Evolutionary conservation across 2,329 filamentous ascomycete genomes (phyloP), one percentile per base, ranked within the genome.

Genomic region (Venturia oleaginea): DNA sequence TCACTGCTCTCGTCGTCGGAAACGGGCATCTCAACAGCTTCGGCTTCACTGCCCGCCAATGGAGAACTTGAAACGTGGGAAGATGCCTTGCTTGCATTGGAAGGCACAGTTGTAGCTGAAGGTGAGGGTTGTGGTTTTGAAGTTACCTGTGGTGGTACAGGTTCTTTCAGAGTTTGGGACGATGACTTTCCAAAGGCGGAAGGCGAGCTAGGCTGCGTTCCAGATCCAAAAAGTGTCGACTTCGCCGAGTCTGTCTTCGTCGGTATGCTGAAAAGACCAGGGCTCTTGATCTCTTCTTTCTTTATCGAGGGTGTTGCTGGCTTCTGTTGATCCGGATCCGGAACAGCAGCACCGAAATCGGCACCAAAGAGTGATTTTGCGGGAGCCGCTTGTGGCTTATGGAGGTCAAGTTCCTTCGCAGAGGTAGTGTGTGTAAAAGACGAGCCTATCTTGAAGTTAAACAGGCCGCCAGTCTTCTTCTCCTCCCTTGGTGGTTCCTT

Each of bases 401-500:
- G 46, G 8, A n/a, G 27, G 27, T 32, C 64, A 15, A 87, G 84
- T 30, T 88, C 82, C 65, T 84, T 85, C 0, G 83, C 79, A 55
- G 81, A 80, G 6, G 83, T 81, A 68, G 90, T 87, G 10, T 81
- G 80, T 70, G 86, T 85, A 76, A 91, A 91, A 1, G 84, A 86
- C 37, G 84, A 86, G 46, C 83, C 82, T 19, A 91, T 78, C 68
- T 88, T 87, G 76, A 91, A 91, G 0, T 83, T 81, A 42, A 74
- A 75, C 7, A 76, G 65, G 38, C 72, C 72, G 32, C 69, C 67
- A 13, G 69, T 65, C 11, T 69, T 59, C 61, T 70, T 67, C 59
- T 68, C 46, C 59, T 70, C 70, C 24, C 69, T 75, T 40, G 75
- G 72, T 40, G 70, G 70, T 61, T 74, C 73, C n/a, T 74, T 71